Percentiles rank a stretch among this genome's conserved stretches.
Conservation (phyloP, 257 asterid genomes). For the Ophiorrhiza pumila region DNA sequence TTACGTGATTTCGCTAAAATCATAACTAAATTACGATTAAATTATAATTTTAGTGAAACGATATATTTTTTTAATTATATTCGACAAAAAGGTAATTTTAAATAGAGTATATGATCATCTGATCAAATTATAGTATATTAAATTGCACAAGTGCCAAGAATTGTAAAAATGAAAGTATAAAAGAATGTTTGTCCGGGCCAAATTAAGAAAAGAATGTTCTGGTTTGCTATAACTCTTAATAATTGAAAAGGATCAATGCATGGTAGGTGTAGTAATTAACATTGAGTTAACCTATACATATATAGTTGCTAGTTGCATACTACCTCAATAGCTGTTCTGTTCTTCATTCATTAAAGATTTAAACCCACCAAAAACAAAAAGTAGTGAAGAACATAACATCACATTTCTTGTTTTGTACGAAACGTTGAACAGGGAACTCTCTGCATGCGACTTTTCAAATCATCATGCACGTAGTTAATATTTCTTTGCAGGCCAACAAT, state of each 20-base stretch:
- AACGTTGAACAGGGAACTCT: background rate
- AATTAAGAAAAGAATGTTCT: background rate
- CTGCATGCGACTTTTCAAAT: no score
- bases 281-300: background rate
- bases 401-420: background rate
- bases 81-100: no score
- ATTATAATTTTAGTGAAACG: no score
- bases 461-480: no score
- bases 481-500: conserved; percentile 14
- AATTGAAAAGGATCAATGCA: background rate
- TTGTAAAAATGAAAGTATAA: background rate
- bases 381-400: background rate
- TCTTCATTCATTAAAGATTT: background rate
- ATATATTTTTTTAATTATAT: no score
- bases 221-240: background rate
- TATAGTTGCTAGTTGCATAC: no score
- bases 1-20: no score
- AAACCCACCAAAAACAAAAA: background rate
- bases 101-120: no score
- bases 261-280: background rate
- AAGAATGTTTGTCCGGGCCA: background rate
- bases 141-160: no score
- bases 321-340: background rate
- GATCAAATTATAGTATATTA: no score
- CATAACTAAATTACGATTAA: no score